phyloP scores from a whole-genome alignment of 1,284 basidiomycete species.

The Fomitopsis pinicola region DNA sequence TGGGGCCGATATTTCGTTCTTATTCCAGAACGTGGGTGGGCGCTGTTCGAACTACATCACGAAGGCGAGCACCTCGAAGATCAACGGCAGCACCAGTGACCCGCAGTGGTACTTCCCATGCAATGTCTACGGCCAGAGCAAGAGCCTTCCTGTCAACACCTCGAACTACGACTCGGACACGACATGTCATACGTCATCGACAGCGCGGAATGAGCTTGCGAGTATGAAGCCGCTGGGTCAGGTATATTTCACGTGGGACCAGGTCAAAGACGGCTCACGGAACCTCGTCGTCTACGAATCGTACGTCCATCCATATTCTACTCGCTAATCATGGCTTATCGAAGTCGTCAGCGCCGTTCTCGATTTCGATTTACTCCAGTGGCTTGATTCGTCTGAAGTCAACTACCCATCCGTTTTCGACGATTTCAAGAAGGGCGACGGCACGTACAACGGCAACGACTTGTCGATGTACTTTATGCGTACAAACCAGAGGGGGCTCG shows the following conservation, averaged over 20 bases:
- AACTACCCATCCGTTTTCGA: conserved; percentile 82
- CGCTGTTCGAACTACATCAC: conserved; percentile 79
- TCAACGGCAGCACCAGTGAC: conserved; percentile 50
- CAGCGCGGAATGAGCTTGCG: conserved; percentile 48
- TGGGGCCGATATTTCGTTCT: conserved; percentile 86
- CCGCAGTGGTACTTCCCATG: conserved; percentile 95
- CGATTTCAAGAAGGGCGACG: conserved; percentile 65
- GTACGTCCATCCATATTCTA: conserved; percentile 41
- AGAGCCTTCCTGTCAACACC: conserved; percentile 57
- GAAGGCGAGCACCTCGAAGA: conserved; percentile 63
- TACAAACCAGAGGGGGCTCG: conserved; percentile 60
- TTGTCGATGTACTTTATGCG: conserved; percentile 80
- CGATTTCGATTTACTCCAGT: conserved; percentile 81
- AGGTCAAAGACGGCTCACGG: conserved; percentile 63
- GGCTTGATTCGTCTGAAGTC: conserved; percentile 79
- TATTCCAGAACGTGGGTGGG: conserved; percentile 91
- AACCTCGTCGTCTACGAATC: conserved; percentile 91
- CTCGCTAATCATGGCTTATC: background rate
- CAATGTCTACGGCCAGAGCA: conserved; percentile 80
- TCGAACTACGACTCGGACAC: conserved; percentile 62
- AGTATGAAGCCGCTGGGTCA: conserved; percentile 64
- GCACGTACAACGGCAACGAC: conserved; percentile 79
- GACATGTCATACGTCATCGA: conserved; percentile 70
- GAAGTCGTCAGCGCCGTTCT: conserved; percentile 65
- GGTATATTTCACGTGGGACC: conserved; percentile 92